Percentiles rank a stretch among this genome's conserved stretches.
Conservation (phyloP, 2,329 filamentous ascomycete genomes). For the Fusarium graminum region DNA sequence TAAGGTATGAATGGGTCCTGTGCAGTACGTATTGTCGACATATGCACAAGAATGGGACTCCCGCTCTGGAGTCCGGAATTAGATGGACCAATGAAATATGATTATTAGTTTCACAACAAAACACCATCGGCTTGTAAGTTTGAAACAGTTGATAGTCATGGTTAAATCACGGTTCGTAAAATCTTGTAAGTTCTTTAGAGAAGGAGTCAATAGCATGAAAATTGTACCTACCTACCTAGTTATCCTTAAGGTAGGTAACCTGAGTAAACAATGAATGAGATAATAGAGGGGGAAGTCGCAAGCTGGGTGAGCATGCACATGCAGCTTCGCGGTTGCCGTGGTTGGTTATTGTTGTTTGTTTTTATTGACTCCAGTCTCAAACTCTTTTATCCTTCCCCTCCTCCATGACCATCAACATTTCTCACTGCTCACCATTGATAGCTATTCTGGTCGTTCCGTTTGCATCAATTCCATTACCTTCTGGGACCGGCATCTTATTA, state of each 20-base stretch:
- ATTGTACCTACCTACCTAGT: too few species aligned
- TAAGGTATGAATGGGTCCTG: neutral
- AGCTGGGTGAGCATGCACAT: slow-evolving; percentile 7
- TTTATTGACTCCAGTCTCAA: slow-evolving; percentile 22
- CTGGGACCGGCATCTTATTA: slow-evolving; percentile 14
- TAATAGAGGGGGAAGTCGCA: neutral
- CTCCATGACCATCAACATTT: slow-evolving; percentile 28
- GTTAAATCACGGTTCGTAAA: neutral
- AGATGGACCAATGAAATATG: slow-evolving; percentile 25
- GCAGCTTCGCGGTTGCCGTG: slow-evolving; percentile 36
- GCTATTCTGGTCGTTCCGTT: slow-evolving; percentile 30
- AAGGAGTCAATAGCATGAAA: too few species aligned
- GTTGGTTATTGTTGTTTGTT: slow-evolving; percentile 40
- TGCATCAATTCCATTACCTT: slow-evolving; percentile 35
- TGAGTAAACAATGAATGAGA: neutral
- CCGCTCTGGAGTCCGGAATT: slow-evolving; percentile 34
- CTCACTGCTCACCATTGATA: slow-evolving; percentile 31
- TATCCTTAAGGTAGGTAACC: too few species aligned
- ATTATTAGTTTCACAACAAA: neutral
- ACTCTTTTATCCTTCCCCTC: slow-evolving; percentile 7
- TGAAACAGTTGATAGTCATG: slow-evolving; percentile 11
- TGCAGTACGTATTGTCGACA: neutral
- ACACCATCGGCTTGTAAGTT: slow-evolving; percentile 1
- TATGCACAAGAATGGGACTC: slow-evolving; percentile 32
- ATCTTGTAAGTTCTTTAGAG: too few species aligned